Evolutionary conservation across 1,284 basidiomycete genomes (phyloP).

Genomic region (Waitea zeae): DNA sequence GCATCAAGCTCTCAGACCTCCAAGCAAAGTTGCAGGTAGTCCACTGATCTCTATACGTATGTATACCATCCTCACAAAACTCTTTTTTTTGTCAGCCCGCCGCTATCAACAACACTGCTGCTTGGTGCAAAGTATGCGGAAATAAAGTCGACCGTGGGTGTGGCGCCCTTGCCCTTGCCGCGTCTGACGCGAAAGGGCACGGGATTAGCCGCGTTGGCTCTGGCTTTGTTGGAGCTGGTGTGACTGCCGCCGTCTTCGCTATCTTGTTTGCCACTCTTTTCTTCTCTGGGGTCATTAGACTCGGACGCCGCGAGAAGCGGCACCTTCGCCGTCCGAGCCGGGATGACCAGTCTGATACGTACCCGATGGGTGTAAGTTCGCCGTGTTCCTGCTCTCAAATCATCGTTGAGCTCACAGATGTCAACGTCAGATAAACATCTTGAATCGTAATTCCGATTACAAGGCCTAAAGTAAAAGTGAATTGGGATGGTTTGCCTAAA

Average conservation of each 20-base stretch:
- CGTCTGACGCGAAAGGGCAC: conserved; percentile 12
- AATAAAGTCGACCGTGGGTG: conserved; percentile 42
- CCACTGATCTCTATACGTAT: conserved; percentile 7
- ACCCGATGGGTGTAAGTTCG: too few relatives aligned
- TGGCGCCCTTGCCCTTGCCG: conserved; percentile 22
- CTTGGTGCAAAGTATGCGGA: conserved; percentile 42
- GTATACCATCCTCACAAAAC: not conserved
- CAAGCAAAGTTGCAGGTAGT: conserved; percentile 29
- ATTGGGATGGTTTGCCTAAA: too few relatives aligned
- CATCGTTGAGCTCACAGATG: too few relatives aligned
- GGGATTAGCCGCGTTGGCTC: conserved; percentile 37
- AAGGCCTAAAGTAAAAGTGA: too few relatives aligned
- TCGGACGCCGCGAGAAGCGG: too few relatives aligned
- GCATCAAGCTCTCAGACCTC: conserved; percentile 40
- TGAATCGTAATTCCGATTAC: too few relatives aligned
- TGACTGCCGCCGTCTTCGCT: conserved; percentile 28
- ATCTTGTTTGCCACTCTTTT: conserved; percentile 6
- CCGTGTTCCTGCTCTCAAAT: too few relatives aligned
- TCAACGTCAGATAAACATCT: too few relatives aligned
- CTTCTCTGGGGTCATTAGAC: too few relatives aligned
- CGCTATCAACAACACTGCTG: conserved; percentile 30
- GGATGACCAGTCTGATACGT: too few relatives aligned
- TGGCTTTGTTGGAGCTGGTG: conserved; percentile 46
- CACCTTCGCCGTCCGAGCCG: too few relatives aligned
- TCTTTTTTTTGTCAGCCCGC: conserved; percentile 17